Conservation (phyloP, 2,329 filamentous ascomycete species). For the Aspergillus bombycis region DNA sequence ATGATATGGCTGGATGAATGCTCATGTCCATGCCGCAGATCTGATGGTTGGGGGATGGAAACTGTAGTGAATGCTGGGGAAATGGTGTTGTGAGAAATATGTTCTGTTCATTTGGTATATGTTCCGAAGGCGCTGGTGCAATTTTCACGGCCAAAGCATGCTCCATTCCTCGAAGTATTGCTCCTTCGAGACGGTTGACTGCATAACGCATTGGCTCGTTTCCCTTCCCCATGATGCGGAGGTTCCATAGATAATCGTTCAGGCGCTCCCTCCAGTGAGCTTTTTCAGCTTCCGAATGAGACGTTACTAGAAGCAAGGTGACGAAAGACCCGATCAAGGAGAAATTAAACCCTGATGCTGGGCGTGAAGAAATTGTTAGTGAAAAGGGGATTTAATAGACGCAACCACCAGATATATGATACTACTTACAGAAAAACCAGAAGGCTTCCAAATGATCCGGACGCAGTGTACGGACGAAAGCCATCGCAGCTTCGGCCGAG, state of each 20-base stretch:
- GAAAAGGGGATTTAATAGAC: neutral
- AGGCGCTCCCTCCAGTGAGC: neutral
- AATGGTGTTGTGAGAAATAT: no score
- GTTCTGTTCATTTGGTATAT: neutral
- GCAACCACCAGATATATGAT: neutral
- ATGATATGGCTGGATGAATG: no score
- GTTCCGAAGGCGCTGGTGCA: neutral
- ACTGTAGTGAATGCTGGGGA: no score
- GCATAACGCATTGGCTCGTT: constrained; percentile 4
- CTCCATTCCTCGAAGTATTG: constrained; percentile 6
- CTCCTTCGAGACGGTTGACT: constrained; percentile 3
- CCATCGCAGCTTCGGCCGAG: neutral
- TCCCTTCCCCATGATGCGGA: constrained; percentile 4
- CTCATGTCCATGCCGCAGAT: no score
- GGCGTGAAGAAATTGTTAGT: no score
- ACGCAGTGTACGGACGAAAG: neutral
- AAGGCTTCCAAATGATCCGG: neutral
- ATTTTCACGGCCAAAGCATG: constrained; percentile 6
- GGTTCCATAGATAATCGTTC: constrained; percentile 3
- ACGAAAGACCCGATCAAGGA: neutral
- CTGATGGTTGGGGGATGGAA: no score
- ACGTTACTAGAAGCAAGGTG: constrained; percentile 1
- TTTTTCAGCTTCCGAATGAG: neutral
- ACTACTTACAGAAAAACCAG: neutral
- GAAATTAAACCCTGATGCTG: neutral